These are phyloP conservation scores for Cercospora sesami DNA, from an alignment of 2,329 filamentous ascomycete species.

Conservation along the genomic window DNA sequence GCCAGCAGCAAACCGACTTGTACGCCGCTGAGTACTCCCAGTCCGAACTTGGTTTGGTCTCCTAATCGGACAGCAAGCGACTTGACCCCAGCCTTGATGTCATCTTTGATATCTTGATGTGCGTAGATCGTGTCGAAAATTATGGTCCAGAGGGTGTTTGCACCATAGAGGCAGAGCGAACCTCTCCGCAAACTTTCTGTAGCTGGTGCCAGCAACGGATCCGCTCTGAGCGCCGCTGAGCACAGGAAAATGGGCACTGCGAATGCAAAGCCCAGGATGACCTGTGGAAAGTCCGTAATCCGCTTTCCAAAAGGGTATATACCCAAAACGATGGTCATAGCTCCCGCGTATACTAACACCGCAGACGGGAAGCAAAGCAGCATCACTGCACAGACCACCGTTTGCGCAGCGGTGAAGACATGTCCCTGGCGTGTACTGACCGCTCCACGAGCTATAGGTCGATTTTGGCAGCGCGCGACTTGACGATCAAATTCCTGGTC, in stretches of 20 bases:
- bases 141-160: constrained; percentile 20
- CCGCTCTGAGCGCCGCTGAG: constrained; percentile 11
- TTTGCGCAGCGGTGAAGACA: constrained; percentile 16
- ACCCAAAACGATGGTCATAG: constrained; percentile 13
- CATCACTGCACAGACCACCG: constrained; percentile 8
- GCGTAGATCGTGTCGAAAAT: constrained; percentile 23
- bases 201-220: constrained; percentile 11
- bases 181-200: constrained; percentile 1
- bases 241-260: constrained; percentile 21
- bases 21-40: constrained; percentile 16
- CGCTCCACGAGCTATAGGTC: constrained; percentile 21
- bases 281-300: constrained; percentile 21
- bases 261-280: constrained; percentile 20
- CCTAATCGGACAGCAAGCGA: constrained; percentile 20
- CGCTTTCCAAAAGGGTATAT: constrained; percentile 22
- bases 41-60: constrained; percentile 13
- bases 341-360: constrained; percentile 6
- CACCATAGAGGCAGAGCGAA: constrained; percentile 14
- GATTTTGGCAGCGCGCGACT: constrained; percentile 12
- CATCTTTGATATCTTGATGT: constrained; percentile 23
- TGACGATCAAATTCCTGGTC: constrained; percentile 20
- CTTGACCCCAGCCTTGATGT: constrained; percentile 23
- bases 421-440: constrained; percentile 18
- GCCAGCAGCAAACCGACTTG: constrained; percentile 18
- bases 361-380: constrained; percentile 2